Evolutionary conservation across 352 stramenopile species (phyloP), one percentile per base, ranked within the genome.

Genomic region (Phytophthora lateralis): DNA sequence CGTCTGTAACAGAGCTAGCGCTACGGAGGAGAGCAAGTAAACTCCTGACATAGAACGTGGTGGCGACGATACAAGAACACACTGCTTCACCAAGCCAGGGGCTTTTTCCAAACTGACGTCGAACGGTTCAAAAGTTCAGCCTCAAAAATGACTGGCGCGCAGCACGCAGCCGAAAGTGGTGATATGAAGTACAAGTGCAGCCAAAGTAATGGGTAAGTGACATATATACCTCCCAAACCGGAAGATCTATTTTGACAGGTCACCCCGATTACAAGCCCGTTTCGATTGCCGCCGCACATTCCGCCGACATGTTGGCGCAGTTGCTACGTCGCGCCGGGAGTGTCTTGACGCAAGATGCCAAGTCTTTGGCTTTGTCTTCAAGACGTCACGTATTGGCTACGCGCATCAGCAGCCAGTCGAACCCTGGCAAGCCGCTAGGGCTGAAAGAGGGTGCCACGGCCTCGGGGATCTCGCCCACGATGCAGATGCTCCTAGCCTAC

Each of bases 1-100:
- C 82, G 68, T 61, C 75, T 85, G 82, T 88, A 91, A 91, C 82
- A 91, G 82, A 89, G 75, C 69, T 80, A 75, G 73, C 70, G 77
- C 82, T 89, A 90, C 68, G 49, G 73, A 69, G 60, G 41, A 71
- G 53, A 86, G 77, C 77, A 86, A 78, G 82, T 80, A 83, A 82
- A 65, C 73, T 85, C 82, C 80, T 91, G 82, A 91, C 82, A 85
- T 88, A 88, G 73, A 89, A 65, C 67, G 67, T 91, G 82, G 77
- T n/a, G 41, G 17, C 18, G 17, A 46, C 46, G 26, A 30, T 6
- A 29, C n/a, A 26, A 50, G 9, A 45, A 29, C 21, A n/a, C 21
- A 3, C 35, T 35, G 15, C 26, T 55, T 49, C 15, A 48, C 7
- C n/a, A 11, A 10, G 21, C 11, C n/a, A 11, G 6, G 21, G 12